phyloP scores from a whole-genome alignment of 116 monocot genomes.

The Papilionanthe hybrid region DNA sequence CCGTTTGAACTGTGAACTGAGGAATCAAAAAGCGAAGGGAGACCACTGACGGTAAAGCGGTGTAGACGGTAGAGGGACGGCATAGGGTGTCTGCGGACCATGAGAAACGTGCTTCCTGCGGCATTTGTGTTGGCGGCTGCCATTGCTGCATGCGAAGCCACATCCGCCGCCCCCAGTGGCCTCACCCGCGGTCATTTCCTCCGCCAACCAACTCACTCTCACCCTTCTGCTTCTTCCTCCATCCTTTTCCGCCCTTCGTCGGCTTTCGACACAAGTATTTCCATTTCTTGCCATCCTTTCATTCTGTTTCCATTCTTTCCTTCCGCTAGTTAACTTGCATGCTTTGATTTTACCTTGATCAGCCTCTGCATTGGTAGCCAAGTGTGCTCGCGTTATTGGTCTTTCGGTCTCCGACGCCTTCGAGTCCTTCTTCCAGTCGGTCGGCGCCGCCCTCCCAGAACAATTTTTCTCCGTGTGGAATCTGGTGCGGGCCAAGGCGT shows the following conservation, averaged over 20 bases:
- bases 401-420: constrained; percentile 1
- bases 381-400: not conserved
- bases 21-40: too few species aligned
- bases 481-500: constrained; percentile 1
- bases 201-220: not conserved
- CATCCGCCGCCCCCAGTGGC: constrained; percentile 1
- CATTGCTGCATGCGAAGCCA: not conserved
- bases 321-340: too few species aligned
- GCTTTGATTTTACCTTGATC: not conserved
- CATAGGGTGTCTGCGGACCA: not conserved
- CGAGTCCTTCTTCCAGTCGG: constrained; percentile 3
- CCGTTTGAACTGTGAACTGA: too few species aligned
- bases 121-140: not conserved
- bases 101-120: not conserved
- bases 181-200: not conserved
- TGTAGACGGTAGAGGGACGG: not conserved
- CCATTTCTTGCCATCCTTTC: not conserved
- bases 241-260: not conserved
- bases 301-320: not conserved
- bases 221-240: not conserved
- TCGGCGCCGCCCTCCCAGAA: constrained; percentile 5
- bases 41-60: not conserved
- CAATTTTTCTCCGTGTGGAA: not conserved
- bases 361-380: not conserved
- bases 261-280: not conserved